These are phyloP conservation scores for Turnera subulata DNA, from an alignment of 345 rosid species.

Conservation along the genomic window DNA sequence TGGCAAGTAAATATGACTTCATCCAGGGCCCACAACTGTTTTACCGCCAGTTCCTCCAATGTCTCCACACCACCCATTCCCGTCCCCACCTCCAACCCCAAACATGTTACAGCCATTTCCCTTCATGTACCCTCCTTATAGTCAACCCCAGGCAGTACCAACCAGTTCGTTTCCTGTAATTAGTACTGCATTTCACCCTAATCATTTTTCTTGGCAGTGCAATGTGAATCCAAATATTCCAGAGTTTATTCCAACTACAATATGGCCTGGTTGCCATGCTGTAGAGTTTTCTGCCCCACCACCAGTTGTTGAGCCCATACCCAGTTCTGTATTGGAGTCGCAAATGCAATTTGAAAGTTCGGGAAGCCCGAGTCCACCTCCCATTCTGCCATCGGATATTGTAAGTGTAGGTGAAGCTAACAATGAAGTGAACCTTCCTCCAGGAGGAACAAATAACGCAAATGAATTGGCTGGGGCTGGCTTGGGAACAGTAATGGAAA, in stretches of 20 bases:
- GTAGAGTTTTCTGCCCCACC: slow-evolving; percentile 63
- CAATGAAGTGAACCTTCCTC: slow-evolving; percentile 32
- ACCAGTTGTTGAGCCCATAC: slow-evolving; percentile 59
- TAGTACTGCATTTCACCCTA: slow-evolving; percentile 65
- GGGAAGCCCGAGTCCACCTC: slow-evolving; percentile 25
- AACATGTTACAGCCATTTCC: slow-evolving; percentile 85
- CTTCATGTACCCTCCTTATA: slow-evolving; percentile 73
- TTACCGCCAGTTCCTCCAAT: slow-evolving; percentile 42
- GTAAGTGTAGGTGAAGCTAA: slow-evolving; percentile 40
- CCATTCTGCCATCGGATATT: slow-evolving; percentile 47
- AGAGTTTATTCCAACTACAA: slow-evolving; percentile 63
- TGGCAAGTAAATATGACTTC: slow-evolving; percentile 92
- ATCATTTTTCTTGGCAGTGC: slow-evolving; percentile 87
- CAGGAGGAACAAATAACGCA: slow-evolving; percentile 31
- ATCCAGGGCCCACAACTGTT: slow-evolving; percentile 56
- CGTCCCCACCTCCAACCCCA: slow-evolving; percentile 86
- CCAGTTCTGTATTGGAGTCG: slow-evolving; percentile 46
- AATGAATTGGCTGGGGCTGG: slow-evolving; percentile 27
- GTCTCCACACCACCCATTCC: slow-evolving; percentile 58
- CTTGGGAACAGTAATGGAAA: slow-evolving; percentile 32
- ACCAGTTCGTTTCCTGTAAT: slow-evolving; percentile 72
- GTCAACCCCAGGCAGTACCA: slow-evolving; percentile 60
- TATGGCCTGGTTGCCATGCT: slow-evolving; percentile 72
- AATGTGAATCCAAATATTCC: slow-evolving; percentile 48
- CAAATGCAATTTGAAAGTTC: slow-evolving; percentile 30